Conservation (phyloP, 306 rosid genomes). For the Cyclanthera cordifolia region DNA sequence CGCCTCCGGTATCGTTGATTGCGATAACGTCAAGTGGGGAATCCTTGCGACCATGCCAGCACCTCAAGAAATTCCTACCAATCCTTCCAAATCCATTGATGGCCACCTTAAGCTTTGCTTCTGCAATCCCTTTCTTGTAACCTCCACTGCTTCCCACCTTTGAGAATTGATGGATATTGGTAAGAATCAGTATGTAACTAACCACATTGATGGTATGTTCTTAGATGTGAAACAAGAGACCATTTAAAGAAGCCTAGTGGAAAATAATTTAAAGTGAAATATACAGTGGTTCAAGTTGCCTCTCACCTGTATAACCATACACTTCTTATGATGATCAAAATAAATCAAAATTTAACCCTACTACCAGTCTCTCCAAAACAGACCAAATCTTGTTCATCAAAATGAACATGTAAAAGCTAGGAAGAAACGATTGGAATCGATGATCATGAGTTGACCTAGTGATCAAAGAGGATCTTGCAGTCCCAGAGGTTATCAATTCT, state of each 20-base stretch:
- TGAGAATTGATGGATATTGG: not conserved
- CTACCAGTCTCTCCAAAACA: not conserved
- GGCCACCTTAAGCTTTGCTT: conserved; percentile 87
- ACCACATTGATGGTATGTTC: not conserved
- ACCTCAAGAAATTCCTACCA: conserved; percentile 91
- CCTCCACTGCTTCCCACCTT: conserved; percentile 57
- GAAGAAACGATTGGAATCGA: not conserved
- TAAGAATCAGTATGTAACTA: not conserved
- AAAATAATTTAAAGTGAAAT: not conserved
- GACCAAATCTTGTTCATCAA: not conserved
- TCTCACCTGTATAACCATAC: not conserved
- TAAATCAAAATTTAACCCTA: not conserved
- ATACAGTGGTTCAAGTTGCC: not conserved
- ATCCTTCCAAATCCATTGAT: conserved; percentile 93
- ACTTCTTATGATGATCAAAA: not conserved
- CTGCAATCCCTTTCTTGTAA: conserved; percentile 51
- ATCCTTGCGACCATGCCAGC: conserved; percentile 97
- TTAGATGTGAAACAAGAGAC: not conserved
- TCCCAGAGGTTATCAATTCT: too few relatives aligned
- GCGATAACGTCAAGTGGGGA: conserved; percentile 88
- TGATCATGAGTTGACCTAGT: too few relatives aligned
- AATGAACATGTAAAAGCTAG: not conserved
- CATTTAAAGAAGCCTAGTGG: not conserved
- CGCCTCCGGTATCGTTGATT: conserved; percentile 91
- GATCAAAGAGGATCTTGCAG: too few relatives aligned